A percentile compares a stretch with the other conserved stretches of the same genome.
phyloP scores from a whole-genome alignment of 257 asterid species.

The Lantana camara region DNA sequence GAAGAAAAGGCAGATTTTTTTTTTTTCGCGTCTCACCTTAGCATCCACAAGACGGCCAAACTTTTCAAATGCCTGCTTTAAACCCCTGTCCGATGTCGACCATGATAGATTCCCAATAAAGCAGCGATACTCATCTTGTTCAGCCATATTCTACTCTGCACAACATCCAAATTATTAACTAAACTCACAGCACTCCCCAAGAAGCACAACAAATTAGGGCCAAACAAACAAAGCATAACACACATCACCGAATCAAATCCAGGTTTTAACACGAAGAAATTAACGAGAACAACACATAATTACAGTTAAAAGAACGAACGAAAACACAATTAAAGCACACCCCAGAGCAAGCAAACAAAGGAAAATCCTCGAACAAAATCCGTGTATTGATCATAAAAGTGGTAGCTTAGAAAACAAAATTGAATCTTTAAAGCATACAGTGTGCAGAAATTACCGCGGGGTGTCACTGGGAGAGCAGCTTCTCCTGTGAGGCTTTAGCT shows the following conservation, averaged over 20 bases:
- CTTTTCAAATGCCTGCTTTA: constrained; percentile 69
- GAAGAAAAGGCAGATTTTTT: background rate
- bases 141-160: constrained; percentile 45
- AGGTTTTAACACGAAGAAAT: background rate
- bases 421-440: constrained; percentile 22
- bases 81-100: constrained; percentile 57
- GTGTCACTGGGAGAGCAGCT: constrained; percentile 27
- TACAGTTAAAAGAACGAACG: background rate
- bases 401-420: background rate
- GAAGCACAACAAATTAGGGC: constrained; percentile 12
- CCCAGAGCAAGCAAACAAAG: background rate
- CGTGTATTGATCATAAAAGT: background rate
- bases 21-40: constrained; percentile 36
- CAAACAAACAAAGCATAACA: no score
- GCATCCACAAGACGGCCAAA: constrained; percentile 61
- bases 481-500: constrained; percentile 29
- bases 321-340: background rate
- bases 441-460: background rate
- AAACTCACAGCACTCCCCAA: background rate
- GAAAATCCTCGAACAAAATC: background rate
- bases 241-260: background rate
- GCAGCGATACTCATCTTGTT: constrained; percentile 59
- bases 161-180: constrained; percentile 15
- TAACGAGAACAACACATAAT: background rate
- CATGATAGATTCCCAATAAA: constrained; percentile 62